These are phyloP conservation scores for Aspergillus versicolor DNA, from an alignment of 2,329 filamentous ascomycete genomes.

Conservation along the genomic window DNA sequence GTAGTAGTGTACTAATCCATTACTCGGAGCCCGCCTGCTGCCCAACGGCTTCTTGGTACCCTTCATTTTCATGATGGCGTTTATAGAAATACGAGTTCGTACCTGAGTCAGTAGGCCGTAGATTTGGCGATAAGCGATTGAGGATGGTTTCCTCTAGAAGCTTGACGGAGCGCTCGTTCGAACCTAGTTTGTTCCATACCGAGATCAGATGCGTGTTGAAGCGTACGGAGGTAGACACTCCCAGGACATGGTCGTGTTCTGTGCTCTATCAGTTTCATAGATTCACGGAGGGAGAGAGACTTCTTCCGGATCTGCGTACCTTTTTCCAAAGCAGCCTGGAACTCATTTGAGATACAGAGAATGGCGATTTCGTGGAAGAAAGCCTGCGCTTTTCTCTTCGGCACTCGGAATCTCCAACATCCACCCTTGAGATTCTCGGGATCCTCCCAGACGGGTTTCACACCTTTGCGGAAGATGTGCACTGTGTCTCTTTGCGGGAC, in stretches of 20 bases:
- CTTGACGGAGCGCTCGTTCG: slow-evolving; percentile 75
- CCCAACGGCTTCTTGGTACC: slow-evolving; percentile 59
- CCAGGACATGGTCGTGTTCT: slow-evolving; percentile 84
- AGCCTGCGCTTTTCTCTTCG: slow-evolving; percentile 66
- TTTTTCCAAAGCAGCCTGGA: slow-evolving; percentile 71
- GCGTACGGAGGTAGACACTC: slow-evolving; percentile 80
- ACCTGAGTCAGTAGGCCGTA: slow-evolving; percentile 64
- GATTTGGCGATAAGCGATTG: slow-evolving; percentile 68
- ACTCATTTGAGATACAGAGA: slow-evolving; percentile 38
- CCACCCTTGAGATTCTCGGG: slow-evolving; percentile 81
- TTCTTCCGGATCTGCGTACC: slow-evolving; percentile 51
- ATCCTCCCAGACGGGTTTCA: slow-evolving; percentile 79
- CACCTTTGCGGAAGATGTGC: slow-evolving; percentile 76
- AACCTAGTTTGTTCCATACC: slow-evolving; percentile 88
- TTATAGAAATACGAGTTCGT: slow-evolving; percentile 65
- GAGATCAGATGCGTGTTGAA: slow-evolving; percentile 88
- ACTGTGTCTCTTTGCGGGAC: slow-evolving; percentile 76
- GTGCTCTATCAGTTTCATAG: slow-evolving; percentile 5
- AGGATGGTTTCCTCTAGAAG: slow-evolving; percentile 71
- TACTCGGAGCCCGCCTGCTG: background rate
- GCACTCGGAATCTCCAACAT: slow-evolving; percentile 88
- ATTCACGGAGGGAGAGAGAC: too few species aligned
- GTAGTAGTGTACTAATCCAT: background rate
- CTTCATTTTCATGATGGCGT: slow-evolving; percentile 83
- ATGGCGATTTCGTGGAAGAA: slow-evolving; percentile 40